These are phyloP conservation scores for Sugiyamaella valdiviana DNA, from an alignment of 805 yeast genomes.

Conservation along the genomic window DNA sequence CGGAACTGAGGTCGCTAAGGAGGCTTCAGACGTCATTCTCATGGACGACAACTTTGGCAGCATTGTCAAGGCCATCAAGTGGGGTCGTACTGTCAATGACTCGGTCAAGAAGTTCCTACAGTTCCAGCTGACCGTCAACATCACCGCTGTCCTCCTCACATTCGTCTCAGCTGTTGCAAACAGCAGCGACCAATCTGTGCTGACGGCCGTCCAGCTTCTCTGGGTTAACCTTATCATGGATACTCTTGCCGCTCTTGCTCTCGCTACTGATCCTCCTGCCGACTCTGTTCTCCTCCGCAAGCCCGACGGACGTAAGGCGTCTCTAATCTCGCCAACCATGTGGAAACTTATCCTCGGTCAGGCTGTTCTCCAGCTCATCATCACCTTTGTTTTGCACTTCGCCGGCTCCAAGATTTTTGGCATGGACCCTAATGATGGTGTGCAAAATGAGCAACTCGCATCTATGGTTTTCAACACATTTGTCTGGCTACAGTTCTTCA, in stretches of 20 bases:
- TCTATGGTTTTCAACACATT: constrained; percentile 92
- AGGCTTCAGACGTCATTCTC: constrained; percentile 86
- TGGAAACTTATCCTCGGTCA: constrained; percentile 98
- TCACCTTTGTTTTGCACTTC: constrained; percentile 79
- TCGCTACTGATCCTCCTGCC: constrained; percentile 96
- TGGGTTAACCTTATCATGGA: constrained; percentile 99
- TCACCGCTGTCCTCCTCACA: constrained; percentile 92
- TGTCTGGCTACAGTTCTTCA: constrained; percentile 97
- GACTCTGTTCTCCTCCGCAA: constrained; percentile 67
- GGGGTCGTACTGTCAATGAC: constrained; percentile 96
- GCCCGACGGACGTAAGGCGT: constrained; percentile 76
- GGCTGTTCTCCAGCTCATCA: constrained; percentile 64
- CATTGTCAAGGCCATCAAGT: constrained; percentile 92
- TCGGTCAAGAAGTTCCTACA: constrained; percentile 94
- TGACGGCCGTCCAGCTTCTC: constrained; percentile 92
- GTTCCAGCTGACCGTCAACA: constrained; percentile 92
- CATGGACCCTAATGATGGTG: constrained; percentile 29
- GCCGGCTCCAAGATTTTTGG: constrained; percentile 59
- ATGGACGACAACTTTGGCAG: constrained; percentile 94
- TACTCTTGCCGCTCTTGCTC: constrained; percentile 92
- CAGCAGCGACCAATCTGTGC: constrained; percentile 70
- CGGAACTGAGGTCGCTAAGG: constrained; percentile 98
- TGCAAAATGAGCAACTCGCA: constrained; percentile 52
- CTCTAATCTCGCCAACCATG: constrained; percentile 84
- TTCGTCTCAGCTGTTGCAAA: constrained; percentile 91